Evolutionary conservation across 352 stramenopile species (phyloP), one percentile per base, ranked within the genome.

Genomic region (Phytopythium chamaehyphon): DNA sequence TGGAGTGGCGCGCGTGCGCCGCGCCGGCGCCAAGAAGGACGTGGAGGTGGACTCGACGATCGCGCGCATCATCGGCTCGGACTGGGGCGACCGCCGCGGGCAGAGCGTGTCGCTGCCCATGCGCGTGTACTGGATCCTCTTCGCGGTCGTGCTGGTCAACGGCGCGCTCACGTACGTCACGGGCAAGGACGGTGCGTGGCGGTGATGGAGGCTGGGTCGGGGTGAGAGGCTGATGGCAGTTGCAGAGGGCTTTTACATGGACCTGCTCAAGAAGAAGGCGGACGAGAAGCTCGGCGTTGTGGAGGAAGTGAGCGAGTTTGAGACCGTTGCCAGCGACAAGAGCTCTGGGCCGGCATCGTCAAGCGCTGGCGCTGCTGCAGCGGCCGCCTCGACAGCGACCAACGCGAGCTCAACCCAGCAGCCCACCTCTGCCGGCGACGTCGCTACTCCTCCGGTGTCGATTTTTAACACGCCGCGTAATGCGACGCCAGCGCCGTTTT

Each of bases 61-160:
- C 14, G 73, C 73, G 51, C 76, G 79, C 35, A 68, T 90, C 58
- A 80, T 90, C 23, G 79, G 79, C 40, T 90, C 79, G 7, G 79
- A 90, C 57, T 90, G 79, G 79, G 79, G 69, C 37, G 79, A 90
- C 49, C 79, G 79, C 18, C 76, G 76, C 37, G 69, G 71, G 26
- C 79, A 90, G 65, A 61, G 61, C 21, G 68, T 90, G 47, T 83
- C 79, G 38, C 44, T 83, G 28, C 61, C 73, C 40, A 90, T 90
- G 79, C 80, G 78, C 23, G 43, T 90, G 16, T 90, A 90, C 54
- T 90, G 79, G 79, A 23, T 80, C 36, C 21, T 87, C 40, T 90
- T 90, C 48, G 59, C 26, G 5, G 16, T 84, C 8, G 71, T 90
- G 46, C 43, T 90, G 26, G 54, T 35, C 54, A 90, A 88, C 53